phyloP scores from a whole-genome alignment of 768 basidiomycete species.

The Hericium rajendrae region DNA sequence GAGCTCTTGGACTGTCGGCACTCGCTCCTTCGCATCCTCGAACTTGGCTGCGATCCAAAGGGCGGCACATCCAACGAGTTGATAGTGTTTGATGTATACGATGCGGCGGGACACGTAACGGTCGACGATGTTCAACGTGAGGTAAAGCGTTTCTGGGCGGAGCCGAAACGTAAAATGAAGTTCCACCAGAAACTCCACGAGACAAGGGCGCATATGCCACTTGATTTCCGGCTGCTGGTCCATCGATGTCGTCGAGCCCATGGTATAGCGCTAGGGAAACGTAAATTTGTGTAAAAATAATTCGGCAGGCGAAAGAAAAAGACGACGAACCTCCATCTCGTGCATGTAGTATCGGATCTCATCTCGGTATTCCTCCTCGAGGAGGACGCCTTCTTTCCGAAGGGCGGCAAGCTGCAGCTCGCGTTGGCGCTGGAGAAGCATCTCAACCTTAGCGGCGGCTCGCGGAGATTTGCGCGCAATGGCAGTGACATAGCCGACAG shows the following conservation, averaged over 20 bases:
- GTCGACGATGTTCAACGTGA: conserved; percentile 97
- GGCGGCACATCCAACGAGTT: conserved; percentile 96
- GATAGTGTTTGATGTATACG: conserved; percentile 98
- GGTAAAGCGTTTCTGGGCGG: conserved; percentile 96
- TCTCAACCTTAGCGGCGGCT: conserved; percentile 49
- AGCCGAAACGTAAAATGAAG: conserved; percentile 97
- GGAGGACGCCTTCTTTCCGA: conserved; percentile 62
- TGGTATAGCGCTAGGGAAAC: conserved; percentile 57
- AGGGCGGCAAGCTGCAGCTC: conserved; percentile 60
- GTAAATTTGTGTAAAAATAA: conserved; percentile 4
- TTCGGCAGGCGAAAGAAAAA: neutral
- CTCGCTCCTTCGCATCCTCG: conserved; percentile 97
- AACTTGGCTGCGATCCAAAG: conserved; percentile 99
- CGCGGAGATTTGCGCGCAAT: conserved; percentile 58
- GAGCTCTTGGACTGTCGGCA: conserved; percentile 91
- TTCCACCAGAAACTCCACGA: conserved; percentile 98
- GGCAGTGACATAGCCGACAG: conserved; percentile 36
- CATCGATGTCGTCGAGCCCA: conserved; percentile 92
- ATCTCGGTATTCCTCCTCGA: conserved; percentile 93
- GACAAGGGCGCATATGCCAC: conserved; percentile 99
- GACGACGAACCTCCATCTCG: conserved; percentile 89
- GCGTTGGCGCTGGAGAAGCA: conserved; percentile 57
- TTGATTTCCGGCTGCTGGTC: conserved; percentile 98
- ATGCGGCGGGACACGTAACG: conserved; percentile 98
- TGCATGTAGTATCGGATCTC: conserved; percentile 94